Evolutionary conservation across 768 basidiomycete species (phyloP).

Genomic region (Dioszegia aurantiaca): DNA sequence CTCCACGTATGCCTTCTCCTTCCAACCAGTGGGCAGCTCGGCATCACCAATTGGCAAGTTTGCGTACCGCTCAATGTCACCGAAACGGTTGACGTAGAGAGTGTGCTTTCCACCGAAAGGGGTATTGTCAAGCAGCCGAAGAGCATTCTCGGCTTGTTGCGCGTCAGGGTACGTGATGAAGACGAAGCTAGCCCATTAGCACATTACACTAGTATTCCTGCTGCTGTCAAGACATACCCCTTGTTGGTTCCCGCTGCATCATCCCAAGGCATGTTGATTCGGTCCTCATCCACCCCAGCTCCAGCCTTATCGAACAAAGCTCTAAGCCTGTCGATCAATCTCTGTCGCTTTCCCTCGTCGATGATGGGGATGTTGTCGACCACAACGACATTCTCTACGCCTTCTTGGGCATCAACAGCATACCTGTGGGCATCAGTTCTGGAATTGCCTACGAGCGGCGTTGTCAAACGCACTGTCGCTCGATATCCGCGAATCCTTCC

Average conservation of each 20-base stretch:
- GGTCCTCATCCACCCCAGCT: conserved; percentile 68
- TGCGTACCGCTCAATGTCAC: conserved; percentile 80
- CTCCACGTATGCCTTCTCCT: conserved; percentile 45
- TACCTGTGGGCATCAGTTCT: conserved; percentile 60
- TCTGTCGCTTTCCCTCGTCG: conserved; percentile 78
- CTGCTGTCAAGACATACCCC: conserved; percentile 66
- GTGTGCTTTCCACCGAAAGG: conserved; percentile 84
- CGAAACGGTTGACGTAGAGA: conserved; percentile 80
- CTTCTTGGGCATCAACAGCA: conserved; percentile 74
- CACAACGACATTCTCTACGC: conserved; percentile 85
- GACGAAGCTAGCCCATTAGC: conserved; percentile 61
- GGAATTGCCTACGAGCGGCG: background rate
- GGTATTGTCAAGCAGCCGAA: conserved; percentile 49
- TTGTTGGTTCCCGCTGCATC: conserved; percentile 77
- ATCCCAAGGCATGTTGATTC: conserved; percentile 86
- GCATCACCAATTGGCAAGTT: conserved; percentile 56
- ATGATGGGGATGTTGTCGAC: conserved; percentile 90
- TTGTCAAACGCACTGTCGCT: conserved; percentile 30
- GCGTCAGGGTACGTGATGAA: conserved; percentile 60
- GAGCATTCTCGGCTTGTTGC: conserved; percentile 49
- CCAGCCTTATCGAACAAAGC: conserved; percentile 84
- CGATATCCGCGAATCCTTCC: conserved; percentile 43
- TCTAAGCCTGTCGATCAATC: conserved; percentile 71
- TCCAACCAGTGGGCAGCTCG: conserved; percentile 47
- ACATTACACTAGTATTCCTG: conserved; percentile 10